Evolutionary conservation across 495 filamentous ascomycete genomes (phyloP), one percentile per base, ranked within the genome.

Genomic region (Thermochaetoides thermophila): DNA sequence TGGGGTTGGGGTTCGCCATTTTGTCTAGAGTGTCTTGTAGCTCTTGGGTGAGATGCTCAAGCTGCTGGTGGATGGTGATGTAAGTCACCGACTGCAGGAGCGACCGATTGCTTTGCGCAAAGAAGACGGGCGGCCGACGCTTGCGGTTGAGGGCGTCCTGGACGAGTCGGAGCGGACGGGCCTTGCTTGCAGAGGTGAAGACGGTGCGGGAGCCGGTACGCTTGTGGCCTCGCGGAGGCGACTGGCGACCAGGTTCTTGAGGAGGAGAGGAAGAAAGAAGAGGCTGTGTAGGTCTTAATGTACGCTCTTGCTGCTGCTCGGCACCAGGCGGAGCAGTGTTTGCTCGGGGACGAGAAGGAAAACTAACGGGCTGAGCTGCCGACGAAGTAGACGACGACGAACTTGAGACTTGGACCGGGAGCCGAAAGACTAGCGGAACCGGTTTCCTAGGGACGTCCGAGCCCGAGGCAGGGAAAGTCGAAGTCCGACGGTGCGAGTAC

Each of bases 1-100:
- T 27, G 17, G 47, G 40, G 44, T 53, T 53, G 35, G 46, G 34
- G 21, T 17, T 16, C 14, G 38, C 40, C 39, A 50, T 48, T 18
- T 32, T 45, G 39, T 38, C 29, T n/a, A 26, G 18, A 13, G 18
- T 38, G 22, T 17, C 13, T 19, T 28, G 13, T 24, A 16, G 7
- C 27, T 21, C n/a, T n/a, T 17, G 3, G 19, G 15, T 3, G 24
- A 34, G 14, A 19, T 17, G 22, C n/a, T 27, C 22, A 16, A 32
- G n/a, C 15, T 20, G 20, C 14, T 40, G 46, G 32, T 69, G 60
- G 60, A 72, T 63, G 12, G 47, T 71, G 27, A 50, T 56, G 27
- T 39, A 52, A 24, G 44, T 64, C 7, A 59, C 49, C 13, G 39
- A 40, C 25, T 48, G 40, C 43, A 54, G 25, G 48, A 56, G 8